Evolutionary conservation across 2,329 filamentous ascomycete species (phyloP), one percentile per base, ranked within the genome.

Genomic region (Aspergillus quadrilineatus): DNA sequence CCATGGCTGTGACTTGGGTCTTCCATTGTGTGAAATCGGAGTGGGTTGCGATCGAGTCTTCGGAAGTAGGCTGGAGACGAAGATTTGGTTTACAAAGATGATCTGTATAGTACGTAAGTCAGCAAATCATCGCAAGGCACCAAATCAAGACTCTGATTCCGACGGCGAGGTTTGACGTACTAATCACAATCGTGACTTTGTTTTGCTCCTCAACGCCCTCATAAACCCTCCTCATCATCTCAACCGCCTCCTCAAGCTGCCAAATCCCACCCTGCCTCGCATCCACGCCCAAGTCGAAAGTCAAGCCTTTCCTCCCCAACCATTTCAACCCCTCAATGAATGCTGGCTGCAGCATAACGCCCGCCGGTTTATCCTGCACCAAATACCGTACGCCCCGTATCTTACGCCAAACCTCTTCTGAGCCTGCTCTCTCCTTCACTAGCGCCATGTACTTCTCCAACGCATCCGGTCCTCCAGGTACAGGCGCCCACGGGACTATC

Each of bases 71-170:
- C 2, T 63, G 51, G 12, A 89, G 80, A 32, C 80, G 80, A 29
- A 95, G 78, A 71, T 93, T 86, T 1, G 92, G 92, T 75, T 96
- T 96, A 82, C 90, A 92, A 64, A 96, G 82, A 75, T 97, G 92
- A 73, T 96, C 89, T 92, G 61, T 10, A 15, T 6, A 22, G 22
- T 22, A 34, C 4, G 15, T 62, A 67, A 15, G 17, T 58, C 63
- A 61, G 55, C 32, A 32, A 10, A 36, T 12, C 26, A 6, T 36
- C 14, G 37, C 39, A 5, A 4, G 8, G 14, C 9, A 10, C 41
- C 15, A 50, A 32, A 32, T 32, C 15, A 30, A 49, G 49, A 12
- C 10, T 6, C 34, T 5, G 5, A 37, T 5, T 12, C 8, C 10
- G 10, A 12, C 34, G 10, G 34, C 10, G 12, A 37, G 34, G 10